Evolutionary conservation across 805 yeast species (phyloP).

Genomic region (Debaryomyces maramus): DNA sequence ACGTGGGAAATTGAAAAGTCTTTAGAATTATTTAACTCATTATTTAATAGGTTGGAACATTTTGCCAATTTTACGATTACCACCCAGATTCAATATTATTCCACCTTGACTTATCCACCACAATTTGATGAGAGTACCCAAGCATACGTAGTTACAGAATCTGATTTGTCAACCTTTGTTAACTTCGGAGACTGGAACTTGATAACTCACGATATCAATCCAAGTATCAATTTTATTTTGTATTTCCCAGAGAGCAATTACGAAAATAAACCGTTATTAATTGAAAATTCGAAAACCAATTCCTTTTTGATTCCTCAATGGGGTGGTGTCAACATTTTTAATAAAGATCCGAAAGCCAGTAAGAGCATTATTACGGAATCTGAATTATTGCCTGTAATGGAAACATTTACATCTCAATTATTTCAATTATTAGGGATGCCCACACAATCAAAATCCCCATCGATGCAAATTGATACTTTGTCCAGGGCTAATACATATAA

Average conservation of each 20-base stretch:
- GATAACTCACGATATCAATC: conserved; percentile 57
- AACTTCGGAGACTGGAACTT: conserved; percentile 86
- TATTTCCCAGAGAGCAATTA: conserved; percentile 56
- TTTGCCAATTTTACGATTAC: conserved; percentile 74
- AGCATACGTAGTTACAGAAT: conserved; percentile 39
- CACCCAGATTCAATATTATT: conserved; percentile 74
- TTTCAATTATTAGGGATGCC: conserved; percentile 74
- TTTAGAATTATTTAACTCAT: conserved; percentile 53
- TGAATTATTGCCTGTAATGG: conserved; percentile 59
- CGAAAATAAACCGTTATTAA: conserved; percentile 47
- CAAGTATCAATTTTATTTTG: conserved; percentile 68
- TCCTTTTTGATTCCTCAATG: conserved; percentile 84
- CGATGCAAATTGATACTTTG: conserved; percentile 63
- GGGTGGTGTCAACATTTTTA: conserved; percentile 71
- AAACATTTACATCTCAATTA: conserved; percentile 72
- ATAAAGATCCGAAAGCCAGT: conserved; percentile 27
- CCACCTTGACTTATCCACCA: conserved; percentile 36
- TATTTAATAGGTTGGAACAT: conserved; percentile 51
- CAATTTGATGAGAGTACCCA: conserved; percentile 21
- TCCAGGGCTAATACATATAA: conserved; percentile 57
- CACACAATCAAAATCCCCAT: conserved; percentile 53
- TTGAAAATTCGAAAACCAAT: conserved; percentile 49
- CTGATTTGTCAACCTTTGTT: conserved; percentile 70
- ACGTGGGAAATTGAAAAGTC: conserved; percentile 72
- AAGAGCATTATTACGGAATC: conserved; percentile 31